Evolutionary conservation across 257 asterid species (phyloP).

Genomic region (Echium plantagineum): DNA sequence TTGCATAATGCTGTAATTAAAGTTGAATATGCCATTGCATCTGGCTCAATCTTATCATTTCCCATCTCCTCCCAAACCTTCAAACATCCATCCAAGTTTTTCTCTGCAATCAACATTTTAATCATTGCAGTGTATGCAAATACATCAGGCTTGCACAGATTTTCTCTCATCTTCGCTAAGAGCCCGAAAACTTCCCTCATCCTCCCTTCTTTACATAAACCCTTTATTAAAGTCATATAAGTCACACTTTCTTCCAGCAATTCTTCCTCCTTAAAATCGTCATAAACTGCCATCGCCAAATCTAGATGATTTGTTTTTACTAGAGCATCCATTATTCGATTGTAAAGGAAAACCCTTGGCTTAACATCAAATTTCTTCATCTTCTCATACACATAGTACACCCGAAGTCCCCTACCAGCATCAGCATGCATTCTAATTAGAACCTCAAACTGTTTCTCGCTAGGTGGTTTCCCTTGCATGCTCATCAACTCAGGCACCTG

Average conservation of each 20-base stretch:
- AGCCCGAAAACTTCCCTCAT: constrained; percentile 54
- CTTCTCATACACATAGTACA: constrained; percentile 81
- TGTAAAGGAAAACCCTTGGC: constrained; percentile 79
- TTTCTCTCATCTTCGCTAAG: constrained; percentile 60
- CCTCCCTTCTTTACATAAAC: constrained; percentile 63
- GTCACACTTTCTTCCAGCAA: constrained; percentile 71
- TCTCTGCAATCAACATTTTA: constrained; percentile 54
- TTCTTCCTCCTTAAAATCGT: constrained; percentile 66
- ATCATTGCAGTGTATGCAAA: constrained; percentile 96
- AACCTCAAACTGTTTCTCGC: constrained; percentile 87
- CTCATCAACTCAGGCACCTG: constrained; percentile 93
- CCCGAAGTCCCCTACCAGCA: constrained; percentile 81
- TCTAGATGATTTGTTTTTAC: constrained; percentile 73
- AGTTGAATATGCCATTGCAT: constrained; percentile 73
- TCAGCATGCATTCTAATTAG: constrained; percentile 89
- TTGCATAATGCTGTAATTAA: constrained; percentile 61
- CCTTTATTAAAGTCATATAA: constrained; percentile 78
- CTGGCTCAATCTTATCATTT: constrained; percentile 64
- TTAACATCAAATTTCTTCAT: constrained; percentile 82
- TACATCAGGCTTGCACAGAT: constrained; percentile 82
- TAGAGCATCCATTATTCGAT: constrained; percentile 82
- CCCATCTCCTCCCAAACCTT: constrained; percentile 78
- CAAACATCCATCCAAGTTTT: constrained; percentile 68
- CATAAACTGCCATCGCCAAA: constrained; percentile 70
- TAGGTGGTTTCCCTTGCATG: constrained; percentile 90